Conservation (phyloP, 1,284 basidiomycete genomes). For the Cutaneotrichosporon dermatis region DNA sequence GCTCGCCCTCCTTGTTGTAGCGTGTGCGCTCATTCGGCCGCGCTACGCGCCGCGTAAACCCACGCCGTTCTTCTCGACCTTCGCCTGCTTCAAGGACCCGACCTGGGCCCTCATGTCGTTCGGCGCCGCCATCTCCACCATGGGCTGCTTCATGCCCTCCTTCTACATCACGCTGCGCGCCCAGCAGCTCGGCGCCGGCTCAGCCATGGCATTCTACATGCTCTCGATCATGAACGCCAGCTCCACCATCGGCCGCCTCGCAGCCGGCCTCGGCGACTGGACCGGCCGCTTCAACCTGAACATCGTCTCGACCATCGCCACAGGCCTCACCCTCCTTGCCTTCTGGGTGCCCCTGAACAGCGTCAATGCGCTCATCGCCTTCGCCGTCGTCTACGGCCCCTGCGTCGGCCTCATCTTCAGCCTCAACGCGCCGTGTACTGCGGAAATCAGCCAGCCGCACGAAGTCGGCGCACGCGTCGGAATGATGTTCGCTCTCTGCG, state of each 20-base stretch:
- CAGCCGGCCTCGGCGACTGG: constrained; percentile 10
- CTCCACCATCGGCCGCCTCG: constrained; percentile 25
- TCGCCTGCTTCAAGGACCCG: constrained; percentile 25
- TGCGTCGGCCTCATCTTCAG: constrained; percentile 28
- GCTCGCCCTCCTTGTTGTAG: constrained; percentile 20
- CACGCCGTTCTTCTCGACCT: constrained; percentile 17
- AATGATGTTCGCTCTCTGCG: constrained; percentile 23
- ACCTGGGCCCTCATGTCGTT: constrained; percentile 23
- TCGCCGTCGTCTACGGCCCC: constrained; percentile 43
- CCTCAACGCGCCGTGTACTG: constrained; percentile 27
- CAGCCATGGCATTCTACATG: constrained; percentile 26
- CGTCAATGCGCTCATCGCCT: constrained; percentile 32
- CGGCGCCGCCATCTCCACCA: constrained; percentile 3
- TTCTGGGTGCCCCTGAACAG: constrained; percentile 25
- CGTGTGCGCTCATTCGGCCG: constrained; percentile 20
- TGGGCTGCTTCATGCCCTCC: constrained; percentile 28
- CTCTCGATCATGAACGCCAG: constrained; percentile 36
- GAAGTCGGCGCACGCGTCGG: constrained; percentile 33
- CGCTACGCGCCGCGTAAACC: constrained; percentile 21
- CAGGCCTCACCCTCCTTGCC: constrained; percentile 22
- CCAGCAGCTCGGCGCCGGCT: constrained; percentile 25
- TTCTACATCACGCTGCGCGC: constrained; percentile 37
- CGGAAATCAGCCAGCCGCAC: constrained; percentile 18
- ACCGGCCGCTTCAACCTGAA: constrained; percentile 35
- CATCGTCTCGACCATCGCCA: constrained; percentile 21